Evolutionary conservation across 345 rosid genomes (phyloP).

Genomic region (Moricandia moricandioides): DNA sequence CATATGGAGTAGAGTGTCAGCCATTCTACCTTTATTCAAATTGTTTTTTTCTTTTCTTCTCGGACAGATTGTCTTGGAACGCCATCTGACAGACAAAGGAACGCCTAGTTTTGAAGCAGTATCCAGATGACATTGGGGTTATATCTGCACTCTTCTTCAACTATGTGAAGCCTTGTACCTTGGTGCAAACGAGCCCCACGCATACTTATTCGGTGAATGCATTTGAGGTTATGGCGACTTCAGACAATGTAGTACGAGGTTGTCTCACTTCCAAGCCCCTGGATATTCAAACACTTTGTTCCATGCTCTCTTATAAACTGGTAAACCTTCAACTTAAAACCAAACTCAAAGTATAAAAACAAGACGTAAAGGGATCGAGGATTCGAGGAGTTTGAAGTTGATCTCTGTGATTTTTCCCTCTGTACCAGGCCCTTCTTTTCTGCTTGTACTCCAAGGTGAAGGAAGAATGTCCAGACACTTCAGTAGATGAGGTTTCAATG

Average conservation of each 20-base stretch:
- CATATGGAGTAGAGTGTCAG: conserved; percentile 62
- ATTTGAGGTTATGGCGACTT: conserved; percentile 98
- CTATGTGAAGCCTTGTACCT: conserved; percentile 92
- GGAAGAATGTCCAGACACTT: conserved; percentile 54
- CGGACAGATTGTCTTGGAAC: conserved; percentile 31
- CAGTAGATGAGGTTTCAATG: conserved; percentile 41
- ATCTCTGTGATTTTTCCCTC: conserved; percentile 72
- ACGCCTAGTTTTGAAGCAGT: conserved; percentile 74
- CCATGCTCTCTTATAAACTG: conserved; percentile 95
- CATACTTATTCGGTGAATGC: conserved; percentile 86
- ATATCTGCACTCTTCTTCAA: conserved; percentile 82
- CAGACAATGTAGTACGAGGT: conserved; percentile 97
- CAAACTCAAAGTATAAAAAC: background rate
- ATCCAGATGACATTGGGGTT: conserved; percentile 85
- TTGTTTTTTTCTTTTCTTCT: background rate
- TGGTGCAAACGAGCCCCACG: conserved; percentile 95
- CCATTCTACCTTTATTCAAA: background rate
- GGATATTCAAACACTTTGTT: conserved; percentile 80
- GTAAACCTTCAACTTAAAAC: conserved; percentile 36
- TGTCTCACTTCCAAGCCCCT: conserved; percentile 93
- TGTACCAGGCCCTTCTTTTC: conserved; percentile 77
- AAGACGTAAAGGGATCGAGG: conserved; percentile 44
- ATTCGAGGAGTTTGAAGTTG: conserved; percentile 93
- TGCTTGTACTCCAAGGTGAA: conserved; percentile 56
- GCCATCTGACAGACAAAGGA: conserved; percentile 87